phyloP scores from a whole-genome alignment of 768 basidiomycete genomes.

The Tylopilus vinaceipallidus region DNA sequence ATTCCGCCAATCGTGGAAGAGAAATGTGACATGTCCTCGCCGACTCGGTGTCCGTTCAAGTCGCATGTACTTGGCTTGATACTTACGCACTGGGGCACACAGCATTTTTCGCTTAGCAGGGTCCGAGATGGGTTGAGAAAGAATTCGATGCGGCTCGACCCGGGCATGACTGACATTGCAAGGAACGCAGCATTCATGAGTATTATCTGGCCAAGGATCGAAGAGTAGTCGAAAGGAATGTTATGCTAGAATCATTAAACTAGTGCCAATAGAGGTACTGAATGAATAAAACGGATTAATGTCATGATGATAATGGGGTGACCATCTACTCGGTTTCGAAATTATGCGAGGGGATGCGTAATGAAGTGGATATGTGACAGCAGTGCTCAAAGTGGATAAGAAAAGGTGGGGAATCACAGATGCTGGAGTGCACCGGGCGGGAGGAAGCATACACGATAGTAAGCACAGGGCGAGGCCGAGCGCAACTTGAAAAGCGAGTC shows the following conservation, averaged over 20 bases:
- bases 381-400: slow-evolving; percentile 30
- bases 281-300: slow-evolving; percentile 33
- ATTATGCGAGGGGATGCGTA: slow-evolving; percentile 35
- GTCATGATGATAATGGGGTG: slow-evolving; percentile 27
- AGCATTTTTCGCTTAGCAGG: slow-evolving; percentile 19
- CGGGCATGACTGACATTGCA: slow-evolving; percentile 6
- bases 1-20: neutral
- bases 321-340: slow-evolving; percentile 30
- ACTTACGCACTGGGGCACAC: neutral
- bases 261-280: slow-evolving; percentile 23
- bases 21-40: slow-evolving; percentile 1
- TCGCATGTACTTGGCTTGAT: neutral
- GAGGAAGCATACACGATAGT: slow-evolving; percentile 18
- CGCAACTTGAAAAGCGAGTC: slow-evolving; percentile 1
- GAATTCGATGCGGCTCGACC: neutral
- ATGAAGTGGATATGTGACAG: slow-evolving; percentile 40
- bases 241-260: slow-evolving; percentile 33
- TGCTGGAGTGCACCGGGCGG: slow-evolving; percentile 19
- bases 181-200: slow-evolving; percentile 5
- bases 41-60: neutral
- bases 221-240: slow-evolving; percentile 24
- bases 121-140: slow-evolving; percentile 5
- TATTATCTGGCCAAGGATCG: slow-evolving; percentile 5
- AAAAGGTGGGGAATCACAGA: slow-evolving; percentile 28
- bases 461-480: slow-evolving; percentile 8